Evolutionary conservation across 2,329 filamentous ascomycete species (phyloP).

Genomic region (Pestalotiopsis fici): DNA sequence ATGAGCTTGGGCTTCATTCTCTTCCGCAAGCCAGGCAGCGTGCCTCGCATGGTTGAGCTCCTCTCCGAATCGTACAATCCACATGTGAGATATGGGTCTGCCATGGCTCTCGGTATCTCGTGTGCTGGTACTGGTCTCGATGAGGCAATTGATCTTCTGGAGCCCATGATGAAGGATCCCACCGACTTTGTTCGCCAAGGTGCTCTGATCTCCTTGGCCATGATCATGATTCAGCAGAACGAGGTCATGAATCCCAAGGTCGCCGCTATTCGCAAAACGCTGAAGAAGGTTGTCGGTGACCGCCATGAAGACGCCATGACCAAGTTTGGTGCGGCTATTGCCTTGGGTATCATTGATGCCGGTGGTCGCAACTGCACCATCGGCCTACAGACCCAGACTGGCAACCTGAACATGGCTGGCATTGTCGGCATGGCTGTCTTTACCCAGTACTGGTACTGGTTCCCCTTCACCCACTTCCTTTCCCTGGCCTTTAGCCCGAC

Average conservation of each 20-base stretch:
- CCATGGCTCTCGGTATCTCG: conserved; percentile 97
- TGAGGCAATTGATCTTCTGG: conserved; percentile 92
- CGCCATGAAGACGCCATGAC: conserved; percentile 99
- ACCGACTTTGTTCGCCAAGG: conserved; percentile 98
- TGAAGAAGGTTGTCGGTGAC: conserved; percentile 92
- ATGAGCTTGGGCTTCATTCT: conserved; percentile 98
- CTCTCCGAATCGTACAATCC: conserved; percentile 98
- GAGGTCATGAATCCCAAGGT: conserved; percentile 99
- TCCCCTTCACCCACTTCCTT: conserved; percentile 96
- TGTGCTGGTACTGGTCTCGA: conserved; percentile 95
- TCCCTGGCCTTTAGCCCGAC: conserved; percentile 97
- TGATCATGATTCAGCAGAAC: conserved; percentile 99
- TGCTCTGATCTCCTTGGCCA: conserved; percentile 87
- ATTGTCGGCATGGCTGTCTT: conserved; percentile 98
- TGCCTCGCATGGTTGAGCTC: conserved; percentile 97
- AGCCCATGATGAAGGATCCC: conserved; percentile 99
- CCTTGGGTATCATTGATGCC: conserved; percentile 95
- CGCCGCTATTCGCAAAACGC: conserved; percentile 82
- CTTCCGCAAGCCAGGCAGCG: conserved; percentile 95
- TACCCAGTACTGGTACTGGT: conserved; percentile 99
- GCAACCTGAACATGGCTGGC: conserved; percentile 97
- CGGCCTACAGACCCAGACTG: conserved; percentile 94
- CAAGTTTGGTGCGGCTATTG: conserved; percentile 94
- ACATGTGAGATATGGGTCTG: conserved; percentile 95
- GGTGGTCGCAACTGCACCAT: conserved; percentile 98